Evolutionary conservation across 2,329 filamentous ascomycete species (phyloP).

Genomic region (Cladosporium sp.): DNA sequence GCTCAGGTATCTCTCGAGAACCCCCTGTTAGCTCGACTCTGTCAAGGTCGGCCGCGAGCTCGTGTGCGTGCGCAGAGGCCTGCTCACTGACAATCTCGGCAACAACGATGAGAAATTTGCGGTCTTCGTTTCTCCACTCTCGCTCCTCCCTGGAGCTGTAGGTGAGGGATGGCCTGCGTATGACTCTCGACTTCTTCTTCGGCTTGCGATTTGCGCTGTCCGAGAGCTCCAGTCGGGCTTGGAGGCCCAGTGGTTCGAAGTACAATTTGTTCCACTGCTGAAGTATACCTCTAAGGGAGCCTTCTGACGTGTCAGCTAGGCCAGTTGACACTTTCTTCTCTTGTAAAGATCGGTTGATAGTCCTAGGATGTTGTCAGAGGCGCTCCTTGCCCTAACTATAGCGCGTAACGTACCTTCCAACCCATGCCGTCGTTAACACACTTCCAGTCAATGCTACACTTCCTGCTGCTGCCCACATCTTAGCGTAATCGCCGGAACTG

Average conservation of each 20-base stretch:
- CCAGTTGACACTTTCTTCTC: slow-evolving; percentile 28
- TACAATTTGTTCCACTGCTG: slow-evolving; percentile 30
- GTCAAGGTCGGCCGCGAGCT: neutral
- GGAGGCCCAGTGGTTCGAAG: slow-evolving; percentile 27
- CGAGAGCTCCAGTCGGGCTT: slow-evolving; percentile 26
- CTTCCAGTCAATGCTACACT: slow-evolving; percentile 20
- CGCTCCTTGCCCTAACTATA: neutral
- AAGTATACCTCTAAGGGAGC: slow-evolving; percentile 25
- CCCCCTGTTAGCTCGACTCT: neutral
- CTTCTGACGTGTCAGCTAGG: slow-evolving; percentile 22
- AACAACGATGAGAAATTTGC: slow-evolving; percentile 30
- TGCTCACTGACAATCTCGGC: slow-evolving; percentile 22
- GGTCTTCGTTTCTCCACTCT: slow-evolving; percentile 25
- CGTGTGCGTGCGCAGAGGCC: neutral
- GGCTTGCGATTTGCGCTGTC: slow-evolving; percentile 23
- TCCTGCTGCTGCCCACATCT: slow-evolving; percentile 25
- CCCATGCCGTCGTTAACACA: slow-evolving; percentile 19
- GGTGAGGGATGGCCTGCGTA: slow-evolving; percentile 21
- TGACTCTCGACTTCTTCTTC: slow-evolving; percentile 21
- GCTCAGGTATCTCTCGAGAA: neutral
- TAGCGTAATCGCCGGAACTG: slow-evolving; percentile 24
- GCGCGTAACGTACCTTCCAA: slow-evolving; percentile 10
- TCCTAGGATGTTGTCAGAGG: slow-evolving; percentile 7
- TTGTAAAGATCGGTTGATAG: slow-evolving; percentile 24
- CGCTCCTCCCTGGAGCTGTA: slow-evolving; percentile 24